Evolutionary conservation across 176 grass and related monocot genomes (phyloP).

Genomic region (Bolboschoenus planiculmis): DNA sequence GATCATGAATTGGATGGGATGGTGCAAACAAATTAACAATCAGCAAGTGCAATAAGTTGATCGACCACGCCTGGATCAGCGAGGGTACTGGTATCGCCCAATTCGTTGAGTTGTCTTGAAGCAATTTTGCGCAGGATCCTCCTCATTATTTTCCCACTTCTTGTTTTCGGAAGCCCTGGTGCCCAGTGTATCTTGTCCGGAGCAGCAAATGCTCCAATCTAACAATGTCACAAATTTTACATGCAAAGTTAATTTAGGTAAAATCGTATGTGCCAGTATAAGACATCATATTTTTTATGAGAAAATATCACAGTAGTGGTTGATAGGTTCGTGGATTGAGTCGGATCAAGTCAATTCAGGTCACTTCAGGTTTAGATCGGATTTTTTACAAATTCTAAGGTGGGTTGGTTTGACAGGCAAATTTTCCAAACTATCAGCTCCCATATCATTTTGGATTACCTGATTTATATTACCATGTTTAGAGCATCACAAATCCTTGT

Average conservation of each 20-base stretch:
- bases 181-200: conserved; percentile 99
- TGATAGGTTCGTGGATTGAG: background rate
- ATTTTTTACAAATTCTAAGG: background rate
- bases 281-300: background rate
- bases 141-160: conserved; percentile 98
- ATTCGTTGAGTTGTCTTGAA: conserved; percentile 73
- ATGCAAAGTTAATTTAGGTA: background rate
- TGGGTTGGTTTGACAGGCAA: background rate
- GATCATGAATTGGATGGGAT: background rate
- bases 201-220: conserved; percentile 98
- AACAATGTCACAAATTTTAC: conserved; percentile 8
- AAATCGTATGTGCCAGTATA: background rate
- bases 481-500: background rate
- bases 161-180: conserved; percentile 87
- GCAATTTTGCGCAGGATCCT: conserved; percentile 92
- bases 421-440: background rate
- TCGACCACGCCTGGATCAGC: conserved; percentile 80
- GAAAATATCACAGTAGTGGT: background rate
- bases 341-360: background rate
- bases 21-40: conserved; percentile 29
- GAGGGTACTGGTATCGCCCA: conserved; percentile 98
- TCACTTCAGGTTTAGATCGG: background rate
- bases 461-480: too few relatives aligned
- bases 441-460: background rate
- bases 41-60: conserved; percentile 65